phyloP scores from a whole-genome alignment of 2,329 filamentous ascomycete genomes.

The Dactylella cylindrospora region DNA sequence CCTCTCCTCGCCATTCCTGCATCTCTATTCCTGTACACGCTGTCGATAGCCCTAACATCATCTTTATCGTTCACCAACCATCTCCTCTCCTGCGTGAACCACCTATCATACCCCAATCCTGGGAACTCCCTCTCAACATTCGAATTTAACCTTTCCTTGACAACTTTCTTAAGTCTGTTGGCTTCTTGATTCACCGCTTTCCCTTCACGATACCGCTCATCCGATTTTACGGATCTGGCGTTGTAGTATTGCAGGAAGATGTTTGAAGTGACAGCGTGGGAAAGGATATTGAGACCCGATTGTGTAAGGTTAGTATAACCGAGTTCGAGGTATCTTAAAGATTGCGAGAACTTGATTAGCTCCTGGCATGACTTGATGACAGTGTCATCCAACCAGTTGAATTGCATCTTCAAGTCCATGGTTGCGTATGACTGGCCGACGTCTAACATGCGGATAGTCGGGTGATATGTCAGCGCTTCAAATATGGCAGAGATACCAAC shows the following conservation, averaged over 20 bases:
- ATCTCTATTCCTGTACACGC: slow-evolving; percentile 55
- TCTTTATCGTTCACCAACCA: slow-evolving; percentile 54
- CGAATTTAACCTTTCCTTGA: slow-evolving; percentile 10
- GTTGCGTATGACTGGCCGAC: slow-evolving; percentile 57
- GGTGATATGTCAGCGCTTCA: slow-evolving; percentile 50
- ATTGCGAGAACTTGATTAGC: slow-evolving; percentile 51
- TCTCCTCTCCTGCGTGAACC: slow-evolving; percentile 51
- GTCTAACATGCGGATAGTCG: slow-evolving; percentile 52
- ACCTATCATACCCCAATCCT: slow-evolving; percentile 25
- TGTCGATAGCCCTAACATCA: slow-evolving; percentile 55
- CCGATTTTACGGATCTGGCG: slow-evolving; percentile 13
- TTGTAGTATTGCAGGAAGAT: slow-evolving; percentile 28
- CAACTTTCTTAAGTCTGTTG: slow-evolving; percentile 1
- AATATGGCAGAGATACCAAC: slow-evolving; percentile 51
- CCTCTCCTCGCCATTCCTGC: slow-evolving; percentile 52
- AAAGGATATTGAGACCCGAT: slow-evolving; percentile 18
- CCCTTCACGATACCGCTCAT: slow-evolving; percentile 14
- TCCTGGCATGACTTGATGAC: slow-evolving; percentile 51
- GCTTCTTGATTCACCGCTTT: slow-evolving; percentile 15
- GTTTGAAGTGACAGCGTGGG: slow-evolving; percentile 15
- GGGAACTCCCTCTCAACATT: slow-evolving; percentile 23
- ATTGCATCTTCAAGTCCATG: slow-evolving; percentile 55
- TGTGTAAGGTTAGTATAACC: slow-evolving; percentile 49
- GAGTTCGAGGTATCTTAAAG: slow-evolving; percentile 55
- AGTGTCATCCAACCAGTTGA: slow-evolving; percentile 56